A percentile compares a stretch with the other conserved stretches of the same genome.
These are phyloP conservation scores for Volvariella volvacea DNA, from an alignment of 1,284 basidiomycete species.

Conservation along the genomic window DNA sequence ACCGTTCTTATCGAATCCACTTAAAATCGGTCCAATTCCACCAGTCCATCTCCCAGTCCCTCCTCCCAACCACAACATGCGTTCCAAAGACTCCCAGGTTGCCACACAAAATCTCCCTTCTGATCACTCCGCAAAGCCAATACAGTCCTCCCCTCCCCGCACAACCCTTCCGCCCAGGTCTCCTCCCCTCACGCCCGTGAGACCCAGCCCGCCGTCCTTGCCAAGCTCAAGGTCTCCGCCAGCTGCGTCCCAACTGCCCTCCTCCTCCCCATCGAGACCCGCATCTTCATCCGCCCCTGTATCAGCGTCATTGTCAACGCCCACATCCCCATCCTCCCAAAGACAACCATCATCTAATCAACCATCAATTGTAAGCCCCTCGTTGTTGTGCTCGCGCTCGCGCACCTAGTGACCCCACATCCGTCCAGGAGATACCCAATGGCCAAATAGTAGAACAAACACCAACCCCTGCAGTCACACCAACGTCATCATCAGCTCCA, in stretches of 20 bases:
- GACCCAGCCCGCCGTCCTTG: constrained; percentile 10
- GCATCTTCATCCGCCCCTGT: too few species aligned
- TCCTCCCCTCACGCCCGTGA: constrained; percentile 12
- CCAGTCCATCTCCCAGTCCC: neutral
- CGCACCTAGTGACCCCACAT: too few species aligned
- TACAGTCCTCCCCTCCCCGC: constrained; percentile 9
- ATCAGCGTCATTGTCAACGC: constrained; percentile 3
- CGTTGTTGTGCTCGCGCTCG: too few species aligned
- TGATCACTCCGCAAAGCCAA: constrained; percentile 6
- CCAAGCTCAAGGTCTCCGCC: neutral
- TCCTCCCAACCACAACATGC: neutral
- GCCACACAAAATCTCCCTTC: neutral
- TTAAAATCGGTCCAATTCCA: constrained; percentile 15
- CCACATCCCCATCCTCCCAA: constrained; percentile 1
- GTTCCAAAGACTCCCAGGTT: too few species aligned
- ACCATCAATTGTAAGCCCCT: constrained; percentile 4
- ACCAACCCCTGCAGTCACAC: too few species aligned
- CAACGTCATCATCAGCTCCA: too few species aligned
- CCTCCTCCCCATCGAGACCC: neutral
- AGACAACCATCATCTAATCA: constrained; percentile 8
- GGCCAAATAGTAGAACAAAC: too few species aligned
- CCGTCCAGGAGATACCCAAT: too few species aligned
- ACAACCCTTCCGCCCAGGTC: constrained; percentile 10
- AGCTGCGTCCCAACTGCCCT: neutral
- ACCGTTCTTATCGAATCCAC: constrained; percentile 1